Evolutionary conservation across 495 filamentous ascomycete genomes (phyloP).

Genomic region (Penicillium salamii): DNA sequence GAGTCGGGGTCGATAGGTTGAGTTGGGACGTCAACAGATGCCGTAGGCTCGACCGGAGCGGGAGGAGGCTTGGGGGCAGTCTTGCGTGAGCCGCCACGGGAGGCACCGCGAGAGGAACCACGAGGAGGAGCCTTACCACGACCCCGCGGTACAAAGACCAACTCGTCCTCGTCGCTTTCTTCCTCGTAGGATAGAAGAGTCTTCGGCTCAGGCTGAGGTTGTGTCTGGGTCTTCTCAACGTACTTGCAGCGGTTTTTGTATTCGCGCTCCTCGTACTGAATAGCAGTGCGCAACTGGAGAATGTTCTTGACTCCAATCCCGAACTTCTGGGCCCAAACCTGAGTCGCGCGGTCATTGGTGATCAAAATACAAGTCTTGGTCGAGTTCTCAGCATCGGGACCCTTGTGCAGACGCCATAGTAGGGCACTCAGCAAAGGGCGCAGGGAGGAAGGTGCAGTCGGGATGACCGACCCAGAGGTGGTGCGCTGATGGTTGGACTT

Average conservation of each 20-base stretch:
- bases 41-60: conserved; percentile 24
- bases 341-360: conserved; percentile 56
- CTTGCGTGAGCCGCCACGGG: conserved; percentile 24
- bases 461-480: conserved; percentile 33
- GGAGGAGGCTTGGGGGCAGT: conserved; percentile 12
- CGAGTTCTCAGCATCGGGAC: conserved; percentile 37
- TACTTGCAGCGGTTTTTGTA: conserved; percentile 54
- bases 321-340: conserved; percentile 58
- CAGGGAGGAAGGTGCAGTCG: conserved; percentile 41
- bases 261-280: conserved; percentile 58
- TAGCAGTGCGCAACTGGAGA: conserved; percentile 56
- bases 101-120: conserved; percentile 20
- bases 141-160: conserved; percentile 53
- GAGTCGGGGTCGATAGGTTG: conserved; percentile 56
- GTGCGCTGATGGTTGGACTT: conserved; percentile 36
- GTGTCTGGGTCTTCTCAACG: conserved; percentile 41
- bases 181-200: conserved; percentile 45
- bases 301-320: conserved; percentile 58
- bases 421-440: conserved; percentile 61
- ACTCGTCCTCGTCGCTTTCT: conserved; percentile 57
- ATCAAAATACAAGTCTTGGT: conserved; percentile 51
- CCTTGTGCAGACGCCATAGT: conserved; percentile 57
- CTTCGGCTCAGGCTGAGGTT: conserved; percentile 36
- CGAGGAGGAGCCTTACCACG: conserved; percentile 39
- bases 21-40: conserved; percentile 42